These are phyloP conservation scores for Cystofilobasidium ferigula DNA, from an alignment of 768 basidiomycete genomes.

Conservation along the genomic window DNA sequence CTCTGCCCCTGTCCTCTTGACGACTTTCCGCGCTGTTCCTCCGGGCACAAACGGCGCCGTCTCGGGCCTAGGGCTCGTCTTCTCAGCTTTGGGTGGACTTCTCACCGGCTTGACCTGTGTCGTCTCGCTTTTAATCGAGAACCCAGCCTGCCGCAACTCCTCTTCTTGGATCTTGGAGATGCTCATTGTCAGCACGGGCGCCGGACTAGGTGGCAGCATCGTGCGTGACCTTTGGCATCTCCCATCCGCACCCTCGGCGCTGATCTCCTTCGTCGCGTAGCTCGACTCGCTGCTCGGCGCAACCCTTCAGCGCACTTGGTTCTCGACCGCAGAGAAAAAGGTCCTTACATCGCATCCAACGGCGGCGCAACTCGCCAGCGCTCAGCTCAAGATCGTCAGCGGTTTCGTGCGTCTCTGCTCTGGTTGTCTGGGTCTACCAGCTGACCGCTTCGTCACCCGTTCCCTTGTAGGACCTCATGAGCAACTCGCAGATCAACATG, in stretches of 20 bases:
- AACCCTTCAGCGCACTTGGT: neutral
- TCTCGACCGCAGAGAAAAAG: neutral
- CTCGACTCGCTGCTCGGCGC: neutral
- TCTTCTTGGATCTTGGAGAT: neutral
- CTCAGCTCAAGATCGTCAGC: neutral
- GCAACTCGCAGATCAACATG: neutral
- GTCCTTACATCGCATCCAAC: neutral
- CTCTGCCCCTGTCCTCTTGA: neutral
- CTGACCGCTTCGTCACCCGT: neutral
- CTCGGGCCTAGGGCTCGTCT: neutral
- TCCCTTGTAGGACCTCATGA: neutral
- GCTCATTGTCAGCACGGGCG: neutral
- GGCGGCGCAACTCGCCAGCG: neutral
- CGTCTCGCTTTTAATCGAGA: neutral
- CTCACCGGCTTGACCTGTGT: neutral
- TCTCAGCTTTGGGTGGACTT: neutral
- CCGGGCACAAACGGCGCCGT: neutral
- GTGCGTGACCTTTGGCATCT: neutral
- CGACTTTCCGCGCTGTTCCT: neutral
- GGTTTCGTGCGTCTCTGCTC: neutral
- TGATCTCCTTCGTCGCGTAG: neutral
- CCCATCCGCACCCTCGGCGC: neutral
- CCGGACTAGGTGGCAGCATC: neutral
- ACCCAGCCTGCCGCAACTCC: neutral
- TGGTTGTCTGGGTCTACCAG: neutral